Conservation (phyloP, 2,329 filamentous ascomycete species). For the Nigrograna mackinnonii region DNA sequence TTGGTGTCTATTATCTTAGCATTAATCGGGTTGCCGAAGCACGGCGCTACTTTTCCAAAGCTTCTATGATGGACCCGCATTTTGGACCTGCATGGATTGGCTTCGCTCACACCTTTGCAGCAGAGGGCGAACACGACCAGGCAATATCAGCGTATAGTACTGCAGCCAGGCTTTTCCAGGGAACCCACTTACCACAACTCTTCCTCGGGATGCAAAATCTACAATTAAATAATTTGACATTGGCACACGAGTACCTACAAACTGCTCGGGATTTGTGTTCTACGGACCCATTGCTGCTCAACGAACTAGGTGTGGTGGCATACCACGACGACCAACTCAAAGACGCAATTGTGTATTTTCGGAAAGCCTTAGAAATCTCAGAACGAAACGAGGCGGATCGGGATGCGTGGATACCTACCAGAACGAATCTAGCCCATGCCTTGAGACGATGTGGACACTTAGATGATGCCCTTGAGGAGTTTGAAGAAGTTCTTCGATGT, state of each 20-base stretch:
- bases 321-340: slow-evolving; percentile 85
- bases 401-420: slow-evolving; percentile 78
- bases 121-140: slow-evolving; percentile 96
- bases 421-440: slow-evolving; percentile 88
- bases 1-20: slow-evolving; percentile 91
- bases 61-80: slow-evolving; percentile 95
- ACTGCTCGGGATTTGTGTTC: slow-evolving; percentile 83
- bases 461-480: slow-evolving; percentile 74
- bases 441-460: slow-evolving; percentile 73
- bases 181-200: slow-evolving; percentile 91
- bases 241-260: slow-evolving; percentile 92
- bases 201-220: slow-evolving; percentile 99
- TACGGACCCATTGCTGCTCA: slow-evolving; percentile 86
- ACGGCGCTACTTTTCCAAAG: slow-evolving; percentile 93
- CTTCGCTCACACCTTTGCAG: slow-evolving; percentile 97
- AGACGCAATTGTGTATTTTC: slow-evolving; percentile 78
- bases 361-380: slow-evolving; percentile 75
- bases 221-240: slow-evolving; percentile 88
- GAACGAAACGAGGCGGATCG: slow-evolving; percentile 81
- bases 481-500: slow-evolving; percentile 83
- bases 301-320: slow-evolving; percentile 94
- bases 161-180: slow-evolving; percentile 91
- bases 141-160: slow-evolving; percentile 98
- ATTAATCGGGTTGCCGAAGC: slow-evolving; percentile 92
- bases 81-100: slow-evolving; percentile 98